Evolutionary conservation across 331 rosid genomes (phyloP).

Genomic region (Cydonia oblonga): DNA sequence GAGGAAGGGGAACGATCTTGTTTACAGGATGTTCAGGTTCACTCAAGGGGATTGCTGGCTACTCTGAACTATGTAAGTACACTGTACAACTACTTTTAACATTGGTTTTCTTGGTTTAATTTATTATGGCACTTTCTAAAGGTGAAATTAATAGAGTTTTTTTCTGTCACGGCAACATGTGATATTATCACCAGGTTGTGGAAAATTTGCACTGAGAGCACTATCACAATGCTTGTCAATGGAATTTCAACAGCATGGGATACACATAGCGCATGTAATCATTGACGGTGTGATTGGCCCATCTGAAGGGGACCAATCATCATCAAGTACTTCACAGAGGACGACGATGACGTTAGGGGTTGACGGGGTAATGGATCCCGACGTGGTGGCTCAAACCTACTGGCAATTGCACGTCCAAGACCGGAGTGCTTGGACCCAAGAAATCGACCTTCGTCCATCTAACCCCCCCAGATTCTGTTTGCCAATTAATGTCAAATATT

Average conservation of each 20-base stretch:
- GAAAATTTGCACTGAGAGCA: conserved; percentile 86
- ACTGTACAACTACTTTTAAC: background rate
- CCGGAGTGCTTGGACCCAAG: conserved; percentile 82
- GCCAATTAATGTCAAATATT: background rate
- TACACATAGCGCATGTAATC: conserved; percentile 86
- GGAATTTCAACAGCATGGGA: conserved; percentile 82
- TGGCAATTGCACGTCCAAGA: conserved; percentile 89
- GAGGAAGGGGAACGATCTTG: conserved; percentile 85
- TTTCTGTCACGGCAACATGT: background rate
- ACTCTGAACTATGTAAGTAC: conserved; percentile 53
- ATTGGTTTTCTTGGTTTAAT: background rate
- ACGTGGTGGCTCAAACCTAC: conserved; percentile 79
- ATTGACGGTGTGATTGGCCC: conserved; percentile 70
- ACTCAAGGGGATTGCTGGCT: conserved; percentile 66
- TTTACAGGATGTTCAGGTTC: conserved; percentile 90
- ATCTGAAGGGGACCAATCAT: conserved; percentile 21
- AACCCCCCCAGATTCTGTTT: conserved; percentile 16
- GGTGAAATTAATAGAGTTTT: background rate
- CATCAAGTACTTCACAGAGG: conserved; percentile 10
- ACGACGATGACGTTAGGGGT: conserved; percentile 12
- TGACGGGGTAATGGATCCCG: conserved; percentile 58
- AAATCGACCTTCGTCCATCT: conserved; percentile 64
- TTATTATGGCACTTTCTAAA: background rate
- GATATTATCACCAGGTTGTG: conserved; percentile 51
- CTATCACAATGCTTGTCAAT: conserved; percentile 76